A percentile compares a stretch with the other conserved stretches of the same genome.
phyloP scores from a whole-genome alignment of 2,329 filamentous ascomycete species.

The Fusarium nodosum region DNA sequence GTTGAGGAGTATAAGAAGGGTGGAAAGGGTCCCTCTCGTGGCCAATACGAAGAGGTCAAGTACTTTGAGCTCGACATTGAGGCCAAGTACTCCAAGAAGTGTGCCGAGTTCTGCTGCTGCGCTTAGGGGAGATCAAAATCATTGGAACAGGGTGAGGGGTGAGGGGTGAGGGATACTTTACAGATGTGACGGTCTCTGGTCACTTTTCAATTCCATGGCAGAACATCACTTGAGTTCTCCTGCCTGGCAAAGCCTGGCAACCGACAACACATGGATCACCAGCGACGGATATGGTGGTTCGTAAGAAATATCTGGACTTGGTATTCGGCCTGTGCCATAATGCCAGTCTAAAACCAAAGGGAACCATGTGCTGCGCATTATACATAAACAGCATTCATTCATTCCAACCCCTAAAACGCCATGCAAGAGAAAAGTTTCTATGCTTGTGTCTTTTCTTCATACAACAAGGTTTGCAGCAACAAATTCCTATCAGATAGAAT shows the following conservation, averaged over 20 bases:
- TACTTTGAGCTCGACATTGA: slow-evolving; percentile 31
- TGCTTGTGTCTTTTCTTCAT: slow-evolving; percentile 36
- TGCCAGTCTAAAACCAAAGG: slow-evolving; percentile 39
- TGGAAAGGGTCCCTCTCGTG: background rate
- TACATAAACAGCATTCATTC: slow-evolving; percentile 34
- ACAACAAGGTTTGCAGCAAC: slow-evolving; percentile 66
- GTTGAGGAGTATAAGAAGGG: background rate
- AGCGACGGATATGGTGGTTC: background rate
- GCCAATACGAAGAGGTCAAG: slow-evolving; percentile 12
- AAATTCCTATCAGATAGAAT: slow-evolving; percentile 61
- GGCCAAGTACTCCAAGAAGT: slow-evolving; percentile 31
- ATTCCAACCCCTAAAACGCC: slow-evolving; percentile 44
- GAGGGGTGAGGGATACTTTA: background rate
- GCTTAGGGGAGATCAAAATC: background rate
- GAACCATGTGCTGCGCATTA: slow-evolving; percentile 38
- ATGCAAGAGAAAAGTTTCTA: slow-evolving; percentile 40
- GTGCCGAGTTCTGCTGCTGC: slow-evolving; percentile 34
- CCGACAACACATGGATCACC: background rate
- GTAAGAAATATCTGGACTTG: slow-evolving; percentile 64
- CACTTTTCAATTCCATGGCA: slow-evolving; percentile 6
- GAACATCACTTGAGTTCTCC: background rate
- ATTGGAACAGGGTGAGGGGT: background rate
- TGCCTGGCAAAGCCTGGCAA: background rate
- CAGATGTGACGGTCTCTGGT: slow-evolving; percentile 7
- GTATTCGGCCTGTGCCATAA: slow-evolving; percentile 22